Evolutionary conservation across 2,329 filamentous ascomycete species (phyloP), one percentile per base, ranked within the genome.

Genomic region (Aspergillus sp.): DNA sequence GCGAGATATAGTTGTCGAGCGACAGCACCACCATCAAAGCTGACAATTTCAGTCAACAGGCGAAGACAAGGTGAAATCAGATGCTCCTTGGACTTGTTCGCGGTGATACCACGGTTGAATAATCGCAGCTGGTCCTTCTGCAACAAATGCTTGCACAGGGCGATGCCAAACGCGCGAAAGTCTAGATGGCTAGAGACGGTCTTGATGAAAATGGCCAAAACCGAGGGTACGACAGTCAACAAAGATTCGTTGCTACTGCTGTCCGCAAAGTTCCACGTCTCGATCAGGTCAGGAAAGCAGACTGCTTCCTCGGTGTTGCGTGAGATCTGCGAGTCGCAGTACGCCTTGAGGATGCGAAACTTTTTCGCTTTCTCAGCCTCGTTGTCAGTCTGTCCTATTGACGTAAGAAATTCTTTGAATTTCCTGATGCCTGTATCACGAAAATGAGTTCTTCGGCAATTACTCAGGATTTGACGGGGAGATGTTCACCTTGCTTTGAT

Each of bases 41-140:
- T 86, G 15, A 91, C 85, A n/a, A 93, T 83, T 75, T 99, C 93
- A 52, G 88, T 90, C 59, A 99, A 82, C 52, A 99, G 78, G 56
- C 93, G 87, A 58, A 99, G 78, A 23, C 90, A 93, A 1, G 95
- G 93, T 3, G 91, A 95, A 60, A 97, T 93, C 58, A 98, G 80
- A 73, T 90, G 91, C 40, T 92, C 91, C 70, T 96, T 96, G 48
- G 86, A 83, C 73, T 91, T 93, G 23, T 90, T 88, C 0, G 90
- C 86, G 3, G 90, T 88, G 17, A 98, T 77, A 59, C 91, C 91
- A 59, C 88, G 87, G 33, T 90, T 87, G 23, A 98, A 77, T 3
- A 96, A 83, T 65, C 93, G 91, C 62, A 93, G 81, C 64, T 96
- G 91, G 24, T 88, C 85, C 62, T 89, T 89, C 67, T 92, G 89